Base-by-base conservation (phyloP, 306 rosid genomes). In the Calophaca sinica region DNA sequence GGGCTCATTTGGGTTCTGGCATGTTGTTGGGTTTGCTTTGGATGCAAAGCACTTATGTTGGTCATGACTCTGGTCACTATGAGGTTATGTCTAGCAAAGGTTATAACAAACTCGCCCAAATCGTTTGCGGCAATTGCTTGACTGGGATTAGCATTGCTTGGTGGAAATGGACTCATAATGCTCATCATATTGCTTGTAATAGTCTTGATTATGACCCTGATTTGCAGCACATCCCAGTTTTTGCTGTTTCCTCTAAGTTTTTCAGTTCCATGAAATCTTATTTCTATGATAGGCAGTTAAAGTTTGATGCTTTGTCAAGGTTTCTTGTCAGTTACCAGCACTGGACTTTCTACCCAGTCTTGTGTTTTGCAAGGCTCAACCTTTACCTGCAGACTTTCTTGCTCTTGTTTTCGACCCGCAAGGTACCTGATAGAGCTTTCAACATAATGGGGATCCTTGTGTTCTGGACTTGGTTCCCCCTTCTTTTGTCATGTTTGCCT, bases 141-240 rank as follows among this genome's bases (percentile, higher is more conserved):
- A 87, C 96, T 44, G 98, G 98, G 28, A 93, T 93, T 44, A 90
- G 98, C 80, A 93, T 93, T 68, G 98, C 96, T 3, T 90, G 98
- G 96, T 93, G 98, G 98, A 93, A 93, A 38, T 93, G 98, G 98
- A 93, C 96, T 48, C 98, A 93, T 68, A 93, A 93, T 63, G 93
- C 91, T n/a, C 98, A 90, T 69, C 98, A 93, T 62, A 78, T 93
- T 49, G 86, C 96, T 44, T 87, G 93, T 72, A 93, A 93, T 66
- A 90, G 96, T 59, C 96, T 93, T 13, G 98, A 93, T 55, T 61
- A 89, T 51, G 98, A 93, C 39, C 98, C 98, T 2, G 98, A 93
- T 89, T 86, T 93, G 41, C 98, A 93, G 53, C 96, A 93, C 66
- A 87, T 93, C 36, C 98, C 96, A 0, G 86, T 93, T 63, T 89